Conservation (phyloP, 306 rosid species). For the Pyrus betulifolia region DNA sequence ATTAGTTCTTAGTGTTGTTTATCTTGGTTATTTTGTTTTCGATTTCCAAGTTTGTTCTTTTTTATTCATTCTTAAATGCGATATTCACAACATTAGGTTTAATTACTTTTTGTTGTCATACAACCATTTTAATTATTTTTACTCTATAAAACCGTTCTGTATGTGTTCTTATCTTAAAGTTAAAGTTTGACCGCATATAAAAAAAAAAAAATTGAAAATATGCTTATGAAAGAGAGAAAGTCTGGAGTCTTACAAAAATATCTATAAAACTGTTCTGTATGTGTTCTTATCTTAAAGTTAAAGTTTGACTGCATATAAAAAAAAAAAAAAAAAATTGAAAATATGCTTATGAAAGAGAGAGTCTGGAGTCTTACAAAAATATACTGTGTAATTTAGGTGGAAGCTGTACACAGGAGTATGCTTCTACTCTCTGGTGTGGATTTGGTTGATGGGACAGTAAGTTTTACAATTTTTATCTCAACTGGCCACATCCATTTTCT, state of each 20-base stretch:
- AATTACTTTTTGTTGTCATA: neutral
- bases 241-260: no score
- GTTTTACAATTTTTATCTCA: slow-evolving; percentile 33
- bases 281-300: neutral
- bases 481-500: slow-evolving; percentile 1
- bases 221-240: no score
- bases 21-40: no score
- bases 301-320: neutral
- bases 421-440: slow-evolving; percentile 86
- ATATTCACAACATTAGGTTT: neutral
- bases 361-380: neutral
- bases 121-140: neutral
- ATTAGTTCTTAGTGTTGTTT: no score
- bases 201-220: no score
- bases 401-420: slow-evolving; percentile 65
- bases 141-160: neutral
- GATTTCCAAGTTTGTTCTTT: no score
- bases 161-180: neutral
- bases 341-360: neutral
- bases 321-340: neutral
- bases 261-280: neutral
- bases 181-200: neutral
- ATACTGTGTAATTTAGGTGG: slow-evolving; percentile 44
- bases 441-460: slow-evolving; percentile 92
- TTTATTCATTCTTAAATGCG: no score